Base-by-base conservation (phyloP, 2,329 filamentous ascomycete species). In the Paraconiothyrium sp. region DNA sequence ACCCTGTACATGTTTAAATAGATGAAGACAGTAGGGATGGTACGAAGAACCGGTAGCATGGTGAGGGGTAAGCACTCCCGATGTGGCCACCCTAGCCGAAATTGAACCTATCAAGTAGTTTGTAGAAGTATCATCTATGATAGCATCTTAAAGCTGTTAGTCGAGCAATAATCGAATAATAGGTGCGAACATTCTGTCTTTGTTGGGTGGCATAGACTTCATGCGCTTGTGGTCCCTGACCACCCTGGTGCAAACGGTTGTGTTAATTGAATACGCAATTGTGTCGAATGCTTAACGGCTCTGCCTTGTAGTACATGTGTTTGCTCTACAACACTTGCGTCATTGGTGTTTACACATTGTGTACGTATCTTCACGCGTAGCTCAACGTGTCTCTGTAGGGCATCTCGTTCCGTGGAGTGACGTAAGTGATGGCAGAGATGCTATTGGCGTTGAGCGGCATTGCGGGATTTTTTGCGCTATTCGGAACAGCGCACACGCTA, bases 51-150 rank as follows among this genome's bases (percentile, higher is more conserved):
- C 27, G 52, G 37, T 34, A 34, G 27, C 22, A 55, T 24, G 22
- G 46, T 13, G 52, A 34, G 52, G 52, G 52, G 52, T 55, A 44
- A 34, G 10, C 27, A 14, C 6, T 27, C 35, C 50, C 30, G 22
- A 32, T 54, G 32, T 16, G 51, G 6, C n/a, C 8, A 34, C 8
- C 16, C 24, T 43, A 54, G 22, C 51, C 24, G 24, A 20, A 10
- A 7, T 27, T 9, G 27, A 16, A 34, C 10, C 16, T 4, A 46
- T 1, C 13, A 55, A 3, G 11, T 6, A 34, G 16, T n/a, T n/a
- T 16, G 39, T n/a, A 20, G 9, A 20, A 20, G 20, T 20, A 20
- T 20, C 20, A 20, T 20, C 20, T 1, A 20, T 20, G 20, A 20
- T 20, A 20, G 20, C 20, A 20, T 20, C 20, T 20, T 20, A 20